These are phyloP conservation scores for Cyberlindnera maclurae DNA, from an alignment of 805 yeast species.

Conservation along the genomic window DNA sequence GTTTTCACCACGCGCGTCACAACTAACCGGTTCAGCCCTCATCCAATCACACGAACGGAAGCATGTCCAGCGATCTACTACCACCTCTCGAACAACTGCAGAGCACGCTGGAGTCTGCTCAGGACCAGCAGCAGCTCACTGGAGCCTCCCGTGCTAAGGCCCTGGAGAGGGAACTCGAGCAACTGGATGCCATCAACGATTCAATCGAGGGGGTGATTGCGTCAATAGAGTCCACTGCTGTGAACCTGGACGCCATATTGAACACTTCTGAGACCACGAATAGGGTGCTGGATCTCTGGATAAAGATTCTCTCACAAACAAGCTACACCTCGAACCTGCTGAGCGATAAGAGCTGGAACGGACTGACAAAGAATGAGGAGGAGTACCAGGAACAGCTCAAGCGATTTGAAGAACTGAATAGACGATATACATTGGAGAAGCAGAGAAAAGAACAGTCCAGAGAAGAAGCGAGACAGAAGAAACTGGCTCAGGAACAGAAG, in stretches of 20 bases:
- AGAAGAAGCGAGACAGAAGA: slow-evolving; percentile 13
- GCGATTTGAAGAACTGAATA: slow-evolving; percentile 25
- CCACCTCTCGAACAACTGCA: neutral
- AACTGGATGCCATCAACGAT: slow-evolving; percentile 14
- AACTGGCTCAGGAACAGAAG: slow-evolving; percentile 14
- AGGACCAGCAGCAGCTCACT: slow-evolving; percentile 10
- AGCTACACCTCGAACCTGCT: slow-evolving; percentile 44
- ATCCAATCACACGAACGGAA: no score
- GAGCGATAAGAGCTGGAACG: slow-evolving; percentile 36
- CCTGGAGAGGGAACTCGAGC: slow-evolving; percentile 19
- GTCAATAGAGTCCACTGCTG: slow-evolving; percentile 16
- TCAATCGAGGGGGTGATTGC: slow-evolving; percentile 17
- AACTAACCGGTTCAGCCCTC: no score
- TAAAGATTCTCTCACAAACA: slow-evolving; percentile 54
- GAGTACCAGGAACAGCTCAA: slow-evolving; percentile 19
- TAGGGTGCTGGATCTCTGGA: slow-evolving; percentile 50
- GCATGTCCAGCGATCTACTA: slow-evolving; percentile 12
- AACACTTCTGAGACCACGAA: slow-evolving; percentile 40
- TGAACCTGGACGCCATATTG: slow-evolving; percentile 12
- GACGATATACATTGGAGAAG: slow-evolving; percentile 19
- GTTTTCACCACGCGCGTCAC: no score
- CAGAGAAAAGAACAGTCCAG: slow-evolving; percentile 22
- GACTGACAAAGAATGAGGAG: slow-evolving; percentile 21
- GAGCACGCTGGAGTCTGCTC: slow-evolving; percentile 5
- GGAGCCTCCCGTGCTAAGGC: slow-evolving; percentile 17